Evolutionary conservation across 495 filamentous ascomycete genomes (phyloP).

Genomic region (Penicillium coprophilum): DNA sequence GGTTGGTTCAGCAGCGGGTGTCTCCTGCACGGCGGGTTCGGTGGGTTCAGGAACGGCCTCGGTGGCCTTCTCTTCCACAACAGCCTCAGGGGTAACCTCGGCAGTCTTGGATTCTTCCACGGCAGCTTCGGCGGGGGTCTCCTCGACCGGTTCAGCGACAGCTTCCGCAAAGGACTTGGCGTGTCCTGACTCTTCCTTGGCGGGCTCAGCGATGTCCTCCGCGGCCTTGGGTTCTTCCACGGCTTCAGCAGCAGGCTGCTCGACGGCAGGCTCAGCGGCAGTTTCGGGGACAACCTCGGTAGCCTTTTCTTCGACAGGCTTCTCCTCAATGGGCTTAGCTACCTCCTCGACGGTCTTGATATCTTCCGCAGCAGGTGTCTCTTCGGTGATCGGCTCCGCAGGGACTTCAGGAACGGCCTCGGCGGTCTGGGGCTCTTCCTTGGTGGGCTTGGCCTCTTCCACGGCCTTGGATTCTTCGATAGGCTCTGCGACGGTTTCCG

Average conservation of each 20-base stretch:
- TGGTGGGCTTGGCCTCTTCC: constrained; percentile 11
- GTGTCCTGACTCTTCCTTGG: not conserved
- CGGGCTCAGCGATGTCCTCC: constrained; percentile 4
- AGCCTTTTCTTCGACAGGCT: not conserved
- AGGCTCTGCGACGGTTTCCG: constrained; percentile 13
- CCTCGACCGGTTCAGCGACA: not conserved
- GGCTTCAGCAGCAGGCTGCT: constrained; percentile 15
- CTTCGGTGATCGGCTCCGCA: constrained; percentile 5
- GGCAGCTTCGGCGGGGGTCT: constrained; percentile 17
- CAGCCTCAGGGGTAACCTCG: not conserved
- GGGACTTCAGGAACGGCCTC: constrained; percentile 13
- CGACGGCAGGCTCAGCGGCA: constrained; percentile 4
- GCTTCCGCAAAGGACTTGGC: not conserved
- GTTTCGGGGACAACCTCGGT: constrained; percentile 10
- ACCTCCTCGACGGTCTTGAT: constrained; percentile 13
- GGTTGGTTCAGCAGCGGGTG: no score
- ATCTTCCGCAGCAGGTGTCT: constrained; percentile 17
- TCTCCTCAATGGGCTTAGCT: constrained; percentile 1
- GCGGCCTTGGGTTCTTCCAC: constrained; percentile 13
- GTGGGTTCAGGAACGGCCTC: not conserved
- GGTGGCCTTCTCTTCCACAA: not conserved
- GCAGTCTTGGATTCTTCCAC: constrained; percentile 12
- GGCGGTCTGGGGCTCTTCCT: constrained; percentile 19
- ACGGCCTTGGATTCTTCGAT: constrained; percentile 2
- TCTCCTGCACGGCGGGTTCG: not conserved